Evolutionary conservation across 306 rosid species (phyloP), one percentile per base, ranked within the genome.

Genomic region (Lupinus albus): DNA sequence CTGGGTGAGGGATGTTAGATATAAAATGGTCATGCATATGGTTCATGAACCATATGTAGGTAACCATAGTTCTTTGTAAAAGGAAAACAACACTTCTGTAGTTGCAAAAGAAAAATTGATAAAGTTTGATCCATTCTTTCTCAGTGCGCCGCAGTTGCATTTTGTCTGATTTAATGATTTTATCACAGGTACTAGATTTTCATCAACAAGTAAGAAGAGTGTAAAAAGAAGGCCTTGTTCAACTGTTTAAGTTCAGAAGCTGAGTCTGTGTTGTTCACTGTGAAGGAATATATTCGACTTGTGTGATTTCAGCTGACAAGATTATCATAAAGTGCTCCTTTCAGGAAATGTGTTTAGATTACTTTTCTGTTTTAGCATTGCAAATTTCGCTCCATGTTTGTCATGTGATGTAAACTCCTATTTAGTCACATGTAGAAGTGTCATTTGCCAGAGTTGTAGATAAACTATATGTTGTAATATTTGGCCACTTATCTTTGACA

Each of bases 141-240:
- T 69, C 71, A 59, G 15, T 78, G 73, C 83, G n/a, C n/a, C n/a
- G n/a, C n/a, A n/a, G n/a, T n/a, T n/a, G n/a, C n/a, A n/a, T n/a
- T n/a, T n/a, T n/a, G 53, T 80, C 78, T 84, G 87, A 61, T 79
- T 84, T 72, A 78, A 82, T 84, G 87, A 61, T 80, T 84, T 72
- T 81, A 80, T 84, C 87, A 77, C 89, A 85, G 89, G 89, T 60
- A 81, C 77, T 81, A 69, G 39, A 80, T 69, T 79, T 64, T 68
- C 75, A 66, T 71, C 78, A 48, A 73, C 72, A 10, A 41, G 70
- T 18, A 82, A 64, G 79, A 75, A 75, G 68, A 75, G 60, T 76
- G 60, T 63, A 64, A 70, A 18, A 73, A n/a, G n/a, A n/a, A 71
- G 75, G 68, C 64, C 69, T 28, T 67, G 62, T 62, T 74, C 64